Evolutionary conservation across 2,329 filamentous ascomycete species (phyloP).

Genomic region (Capronia americana): DNA sequence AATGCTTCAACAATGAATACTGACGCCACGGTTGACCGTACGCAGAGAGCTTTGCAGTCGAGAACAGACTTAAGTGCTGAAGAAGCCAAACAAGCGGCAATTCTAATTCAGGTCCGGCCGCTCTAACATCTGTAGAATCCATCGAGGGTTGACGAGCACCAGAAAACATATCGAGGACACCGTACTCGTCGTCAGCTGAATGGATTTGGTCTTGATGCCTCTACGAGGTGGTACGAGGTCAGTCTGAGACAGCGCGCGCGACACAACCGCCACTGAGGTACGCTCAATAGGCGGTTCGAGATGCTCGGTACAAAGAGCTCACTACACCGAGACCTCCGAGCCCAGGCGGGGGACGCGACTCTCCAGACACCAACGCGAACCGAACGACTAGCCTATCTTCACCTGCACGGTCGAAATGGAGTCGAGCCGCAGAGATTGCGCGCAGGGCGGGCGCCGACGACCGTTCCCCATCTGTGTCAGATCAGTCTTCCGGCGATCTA

Average conservation of each 20-base stretch:
- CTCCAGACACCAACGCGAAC: neutral
- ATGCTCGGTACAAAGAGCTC: constrained; percentile 62
- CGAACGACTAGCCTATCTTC: constrained; percentile 35
- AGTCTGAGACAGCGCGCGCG: constrained; percentile 42
- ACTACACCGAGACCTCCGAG: constrained; percentile 50
- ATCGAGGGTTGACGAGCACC: constrained; percentile 11
- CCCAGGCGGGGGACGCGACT: neutral
- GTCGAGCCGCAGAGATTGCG: constrained; percentile 72
- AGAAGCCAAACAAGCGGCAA: constrained; percentile 32
- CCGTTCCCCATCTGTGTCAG: constrained; percentile 41
- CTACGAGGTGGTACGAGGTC: constrained; percentile 73
- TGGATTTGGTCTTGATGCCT: constrained; percentile 72
- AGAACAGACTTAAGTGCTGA: constrained; percentile 17
- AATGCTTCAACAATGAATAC: neutral
- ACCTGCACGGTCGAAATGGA: constrained; percentile 74
- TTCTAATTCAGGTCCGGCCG: constrained; percentile 26
- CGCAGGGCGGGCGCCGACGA: constrained; percentile 75
- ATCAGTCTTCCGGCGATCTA: constrained; percentile 45
- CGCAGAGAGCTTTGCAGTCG: neutral
- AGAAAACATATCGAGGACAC: constrained; percentile 80
- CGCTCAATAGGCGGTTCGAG: constrained; percentile 59
- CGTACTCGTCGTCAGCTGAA: constrained; percentile 72
- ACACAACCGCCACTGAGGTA: constrained; percentile 47
- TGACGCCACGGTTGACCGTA: neutral
- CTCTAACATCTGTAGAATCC: neutral